These are phyloP conservation scores for Irineochytrium annulatum DNA, from an alignment of 192 early-diverging fungal genomes.

Conservation along the genomic window DNA sequence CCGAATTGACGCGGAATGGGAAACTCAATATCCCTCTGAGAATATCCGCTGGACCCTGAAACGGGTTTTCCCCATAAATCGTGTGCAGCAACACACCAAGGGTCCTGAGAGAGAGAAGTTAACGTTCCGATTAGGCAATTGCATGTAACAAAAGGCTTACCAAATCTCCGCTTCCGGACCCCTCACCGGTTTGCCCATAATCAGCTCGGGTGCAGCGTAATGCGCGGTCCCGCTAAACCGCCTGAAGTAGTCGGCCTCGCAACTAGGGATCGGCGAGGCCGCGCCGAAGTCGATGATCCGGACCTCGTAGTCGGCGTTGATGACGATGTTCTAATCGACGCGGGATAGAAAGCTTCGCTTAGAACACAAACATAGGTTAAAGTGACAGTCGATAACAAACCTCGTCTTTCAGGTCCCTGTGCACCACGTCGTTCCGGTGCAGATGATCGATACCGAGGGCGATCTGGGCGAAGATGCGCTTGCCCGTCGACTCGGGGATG, in stretches of 20 bases:
- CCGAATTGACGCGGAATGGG: slow-evolving; percentile 6
- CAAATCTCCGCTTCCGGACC: slow-evolving; percentile 51
- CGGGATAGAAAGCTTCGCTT: neutral
- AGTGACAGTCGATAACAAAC: too few relatives aligned
- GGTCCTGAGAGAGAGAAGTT: too few relatives aligned
- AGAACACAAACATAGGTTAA: too few relatives aligned
- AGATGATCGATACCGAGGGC: slow-evolving; percentile 41
- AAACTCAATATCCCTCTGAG: neutral
- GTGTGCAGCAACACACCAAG: slow-evolving; percentile 48
- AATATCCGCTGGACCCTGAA: slow-evolving; percentile 15
- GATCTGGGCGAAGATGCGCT: slow-evolving; percentile 44
- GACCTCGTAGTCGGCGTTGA: slow-evolving; percentile 36
- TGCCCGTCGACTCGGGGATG: slow-evolving; percentile 22
- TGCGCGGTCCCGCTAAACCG: slow-evolving; percentile 44
- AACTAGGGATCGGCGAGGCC: slow-evolving; percentile 34
- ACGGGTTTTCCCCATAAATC: slow-evolving; percentile 50
- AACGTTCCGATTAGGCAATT: too few relatives aligned
- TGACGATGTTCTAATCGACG: slow-evolving; percentile 49
- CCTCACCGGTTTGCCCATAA: slow-evolving; percentile 24
- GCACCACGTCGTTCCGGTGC: slow-evolving; percentile 30
- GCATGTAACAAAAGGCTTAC: too few relatives aligned
- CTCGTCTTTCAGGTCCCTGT: slow-evolving; percentile 49
- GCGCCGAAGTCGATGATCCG: slow-evolving; percentile 50
- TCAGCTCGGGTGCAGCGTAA: slow-evolving; percentile 47
- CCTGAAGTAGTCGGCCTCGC: slow-evolving; percentile 34